Conservation (phyloP, 345 rosid genomes). For the Lumnitzera littorea region DNA sequence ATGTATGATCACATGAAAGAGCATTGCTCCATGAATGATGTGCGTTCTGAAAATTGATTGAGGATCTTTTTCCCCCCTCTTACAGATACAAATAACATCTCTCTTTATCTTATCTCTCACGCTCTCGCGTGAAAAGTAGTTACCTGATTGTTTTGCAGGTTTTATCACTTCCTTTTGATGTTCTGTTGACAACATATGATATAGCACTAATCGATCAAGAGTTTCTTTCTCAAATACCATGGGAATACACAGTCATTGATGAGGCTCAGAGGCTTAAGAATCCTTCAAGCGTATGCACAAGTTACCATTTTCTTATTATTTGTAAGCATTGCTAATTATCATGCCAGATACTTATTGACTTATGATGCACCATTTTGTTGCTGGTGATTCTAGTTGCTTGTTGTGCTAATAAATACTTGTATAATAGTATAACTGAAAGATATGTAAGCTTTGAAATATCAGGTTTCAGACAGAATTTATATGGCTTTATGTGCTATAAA, state of each 20-base stretch:
- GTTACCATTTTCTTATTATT: background rate
- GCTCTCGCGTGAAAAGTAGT: background rate
- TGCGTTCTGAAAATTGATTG: constrained; percentile 25
- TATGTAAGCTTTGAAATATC: too few relatives aligned
- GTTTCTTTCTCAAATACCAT: constrained; percentile 80
- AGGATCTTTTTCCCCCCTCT: background rate
- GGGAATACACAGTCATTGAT: constrained; percentile 70
- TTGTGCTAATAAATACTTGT: too few relatives aligned
- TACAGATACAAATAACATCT: too few relatives aligned
- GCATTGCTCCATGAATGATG: constrained; percentile 24
- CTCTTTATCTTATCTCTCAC: too few relatives aligned
- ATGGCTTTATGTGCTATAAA: too few relatives aligned
- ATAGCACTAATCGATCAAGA: constrained; percentile 64
- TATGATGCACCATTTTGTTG: too few relatives aligned
- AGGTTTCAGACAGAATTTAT: too few relatives aligned
- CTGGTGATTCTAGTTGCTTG: too few relatives aligned
- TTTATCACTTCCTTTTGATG: constrained; percentile 52
- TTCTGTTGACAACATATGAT: constrained; percentile 79
- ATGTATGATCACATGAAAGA: constrained; percentile 37
- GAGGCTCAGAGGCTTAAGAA: constrained; percentile 94
- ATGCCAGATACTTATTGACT: background rate
- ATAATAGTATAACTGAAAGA: too few relatives aligned
- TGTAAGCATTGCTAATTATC: background rate
- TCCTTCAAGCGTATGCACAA: constrained; percentile 65
- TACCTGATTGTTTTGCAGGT: constrained; percentile 31